These are phyloP conservation scores for Neofusicoccum sp. DNA, from an alignment of 2,329 filamentous ascomycete species.

Conservation along the genomic window DNA sequence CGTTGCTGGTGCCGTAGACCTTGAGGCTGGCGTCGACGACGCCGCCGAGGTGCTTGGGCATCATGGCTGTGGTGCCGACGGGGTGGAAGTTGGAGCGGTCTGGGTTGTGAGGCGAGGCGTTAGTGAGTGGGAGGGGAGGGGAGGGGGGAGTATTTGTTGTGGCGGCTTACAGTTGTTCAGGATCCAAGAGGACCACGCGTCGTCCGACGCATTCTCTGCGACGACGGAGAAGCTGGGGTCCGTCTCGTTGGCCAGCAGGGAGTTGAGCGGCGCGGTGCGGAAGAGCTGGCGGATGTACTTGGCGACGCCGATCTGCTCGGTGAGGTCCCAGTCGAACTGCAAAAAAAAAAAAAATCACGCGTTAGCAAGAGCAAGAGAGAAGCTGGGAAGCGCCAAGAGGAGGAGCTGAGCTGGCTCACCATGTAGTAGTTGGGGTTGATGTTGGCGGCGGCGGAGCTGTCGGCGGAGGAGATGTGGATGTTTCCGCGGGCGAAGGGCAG, in stretches of 20 bases:
- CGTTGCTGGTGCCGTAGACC: conserved; percentile 31
- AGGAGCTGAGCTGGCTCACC: conserved; percentile 1
- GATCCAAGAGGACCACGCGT: conserved; percentile 32
- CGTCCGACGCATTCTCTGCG: conserved; percentile 27
- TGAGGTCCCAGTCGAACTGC: conserved; percentile 43
- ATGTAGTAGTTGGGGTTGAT: conserved; percentile 49
- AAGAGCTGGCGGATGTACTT: conserved; percentile 37
- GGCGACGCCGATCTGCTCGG: conserved; percentile 38
- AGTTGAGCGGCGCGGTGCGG: conserved; percentile 31
- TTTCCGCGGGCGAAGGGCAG: conserved; percentile 40
- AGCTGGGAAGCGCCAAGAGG: conserved; percentile 31
- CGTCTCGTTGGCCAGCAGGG: conserved; percentile 28
- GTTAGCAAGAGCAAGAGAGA: conserved; percentile 40
- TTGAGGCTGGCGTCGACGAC: conserved; percentile 33
- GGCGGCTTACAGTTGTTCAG: conserved; percentile 16
- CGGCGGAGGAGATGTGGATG: conserved; percentile 32
- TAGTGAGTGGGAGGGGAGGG: neutral
- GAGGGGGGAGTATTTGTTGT: no score
- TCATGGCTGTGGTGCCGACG: conserved; percentile 19
- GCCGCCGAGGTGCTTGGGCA: conserved; percentile 28
- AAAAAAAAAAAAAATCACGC: neutral
- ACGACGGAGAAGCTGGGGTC: conserved; percentile 29
- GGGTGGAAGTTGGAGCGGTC: conserved; percentile 23
- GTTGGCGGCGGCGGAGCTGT: conserved; percentile 32
- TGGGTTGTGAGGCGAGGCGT: neutral